A percentile compares a stretch with the other conserved stretches of the same genome.
These are phyloP conservation scores for Kurtzmaniella cleridarum DNA, from an alignment of 805 yeast species.

Conservation along the genomic window DNA sequence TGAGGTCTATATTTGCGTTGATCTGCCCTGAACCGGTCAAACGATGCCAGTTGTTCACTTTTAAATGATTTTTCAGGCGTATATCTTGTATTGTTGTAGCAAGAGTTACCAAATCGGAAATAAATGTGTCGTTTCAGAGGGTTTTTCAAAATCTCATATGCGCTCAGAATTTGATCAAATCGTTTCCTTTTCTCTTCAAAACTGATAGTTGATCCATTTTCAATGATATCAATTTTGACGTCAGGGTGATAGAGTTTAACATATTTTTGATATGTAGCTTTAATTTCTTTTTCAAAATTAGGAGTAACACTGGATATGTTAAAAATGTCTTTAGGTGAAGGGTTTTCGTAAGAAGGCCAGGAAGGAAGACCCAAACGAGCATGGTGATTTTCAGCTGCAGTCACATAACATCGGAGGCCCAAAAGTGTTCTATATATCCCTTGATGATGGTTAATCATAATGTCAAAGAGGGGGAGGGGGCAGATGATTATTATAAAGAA, in stretches of 20 bases:
- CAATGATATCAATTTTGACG: constrained; percentile 21
- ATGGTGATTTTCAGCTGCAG: constrained; percentile 18
- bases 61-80: too few relatives aligned
- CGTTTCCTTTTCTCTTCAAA: constrained; percentile 25
- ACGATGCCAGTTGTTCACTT: constrained; percentile 1
- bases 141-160: constrained; percentile 43
- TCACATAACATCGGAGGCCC: constrained; percentile 10
- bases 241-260: constrained; percentile 88
- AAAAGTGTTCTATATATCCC: neutral
- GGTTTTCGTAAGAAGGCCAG: constrained; percentile 56
- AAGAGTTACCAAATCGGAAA: constrained; percentile 11
- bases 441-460: too few relatives aligned
- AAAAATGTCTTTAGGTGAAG: constrained; percentile 71
- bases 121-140: constrained; percentile 39
- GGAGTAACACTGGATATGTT: constrained; percentile 10
- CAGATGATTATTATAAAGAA: too few relatives aligned
- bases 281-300: constrained; percentile 46
- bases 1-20: constrained; percentile 2
- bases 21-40: neutral
- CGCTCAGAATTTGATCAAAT: constrained; percentile 27
- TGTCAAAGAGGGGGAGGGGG: too few relatives aligned
- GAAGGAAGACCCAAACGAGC: constrained; percentile 21
- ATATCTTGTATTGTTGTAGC: neutral
- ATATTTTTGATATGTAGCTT: constrained; percentile 25
- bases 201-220: constrained; percentile 26